Base-by-base conservation (phyloP, 192 early-diverging fungal genomes). In the Mortierella antarctica region DNA sequence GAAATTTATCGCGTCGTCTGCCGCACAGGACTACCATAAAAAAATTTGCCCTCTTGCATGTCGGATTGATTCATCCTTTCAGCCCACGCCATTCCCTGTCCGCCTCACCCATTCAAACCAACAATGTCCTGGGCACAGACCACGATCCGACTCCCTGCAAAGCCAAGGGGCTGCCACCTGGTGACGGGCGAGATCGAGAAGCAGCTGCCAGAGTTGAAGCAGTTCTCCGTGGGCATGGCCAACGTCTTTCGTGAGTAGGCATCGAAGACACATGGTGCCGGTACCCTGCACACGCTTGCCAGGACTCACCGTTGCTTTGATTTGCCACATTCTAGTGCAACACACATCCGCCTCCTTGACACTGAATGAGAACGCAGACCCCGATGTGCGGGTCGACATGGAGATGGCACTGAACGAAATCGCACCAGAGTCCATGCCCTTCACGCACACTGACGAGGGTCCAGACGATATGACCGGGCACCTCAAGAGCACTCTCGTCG, bases 381-480 rank as follows among this genome's bases (percentile, higher is more conserved):
- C 89, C 12, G 88, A 88, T 68, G 92, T 96, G 14, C 83, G 95
- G 12, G 83, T 76, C 0, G 96, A 98, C 70, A 92, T 97, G 92
- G 92, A 95, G 41, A 95, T 95, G 92, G 91, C 89, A 13, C 75
- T 96, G 51, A 92, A 97, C 71, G 87, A 89, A 49, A 83, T 97
- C 44, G 95, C 90, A 1, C 95, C 96, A 7, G 96, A 96, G 62
- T 86, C 85, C 17, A 84, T 89, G 12, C 88, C 88, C 5, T 97
- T 96, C 74, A 82, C 86, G 48, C 96, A 98, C 74, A 91, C 93
- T 3, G 91, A 91, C 57, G 95, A 96, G 74, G 96, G 96, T 7
- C 84, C 95, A 0, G 95, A 96, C 67, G 95, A 97, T 71, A 96
- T 96, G 94, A 94, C 96, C 42, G 96, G 92, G 0, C 96, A 98